Percentiles rank a stretch among this genome's conserved stretches.
Evolutionary conservation across 1,284 basidiomycete genomes (phyloP).

Genomic region (Caloboletus inedulis): DNA sequence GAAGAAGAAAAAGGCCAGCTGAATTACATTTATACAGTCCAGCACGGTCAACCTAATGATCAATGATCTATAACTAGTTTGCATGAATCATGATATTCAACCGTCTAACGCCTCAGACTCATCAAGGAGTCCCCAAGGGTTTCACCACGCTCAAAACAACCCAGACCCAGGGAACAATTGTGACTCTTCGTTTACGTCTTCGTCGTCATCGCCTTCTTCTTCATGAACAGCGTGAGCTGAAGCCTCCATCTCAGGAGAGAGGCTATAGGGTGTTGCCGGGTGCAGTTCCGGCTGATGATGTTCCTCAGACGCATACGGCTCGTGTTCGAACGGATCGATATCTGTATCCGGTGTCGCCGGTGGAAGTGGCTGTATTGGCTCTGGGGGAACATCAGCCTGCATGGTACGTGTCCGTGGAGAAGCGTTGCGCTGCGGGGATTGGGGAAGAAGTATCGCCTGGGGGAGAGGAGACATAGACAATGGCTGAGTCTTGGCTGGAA

Average conservation of each 20-base stretch:
- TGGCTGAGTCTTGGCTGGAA: slow-evolving; percentile 6
- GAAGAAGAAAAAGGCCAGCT: slow-evolving; percentile 7
- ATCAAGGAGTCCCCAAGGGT: background rate
- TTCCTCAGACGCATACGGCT: slow-evolving; percentile 28
- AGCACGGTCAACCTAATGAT: slow-evolving; percentile 3
- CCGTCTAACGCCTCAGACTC: background rate
- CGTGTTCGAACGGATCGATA: slow-evolving; percentile 39
- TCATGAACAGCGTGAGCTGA: slow-evolving; percentile 4
- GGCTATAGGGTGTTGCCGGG: slow-evolving; percentile 29
- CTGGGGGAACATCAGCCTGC: slow-evolving; percentile 13
- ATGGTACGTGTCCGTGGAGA: slow-evolving; percentile 10
- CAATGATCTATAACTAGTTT: slow-evolving; percentile 14
- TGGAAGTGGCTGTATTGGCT: slow-evolving; percentile 16
- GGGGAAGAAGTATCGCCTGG: slow-evolving; percentile 14
- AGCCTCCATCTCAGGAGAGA: slow-evolving; percentile 25
- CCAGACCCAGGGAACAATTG: slow-evolving; percentile 56
- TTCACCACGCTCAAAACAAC: slow-evolving; percentile 41
- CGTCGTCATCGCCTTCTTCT: slow-evolving; percentile 46
- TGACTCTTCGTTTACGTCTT: slow-evolving; percentile 38
- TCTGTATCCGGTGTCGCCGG: slow-evolving; percentile 27
- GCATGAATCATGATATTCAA: background rate
- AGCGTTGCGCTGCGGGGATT: slow-evolving; percentile 4
- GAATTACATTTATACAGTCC: slow-evolving; percentile 11
- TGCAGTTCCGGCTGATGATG: slow-evolving; percentile 9
- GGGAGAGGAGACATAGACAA: slow-evolving; percentile 14